Conservation (phyloP, 1,284 basidiomycete genomes). For the Exobasidium rhododendri region DNA sequence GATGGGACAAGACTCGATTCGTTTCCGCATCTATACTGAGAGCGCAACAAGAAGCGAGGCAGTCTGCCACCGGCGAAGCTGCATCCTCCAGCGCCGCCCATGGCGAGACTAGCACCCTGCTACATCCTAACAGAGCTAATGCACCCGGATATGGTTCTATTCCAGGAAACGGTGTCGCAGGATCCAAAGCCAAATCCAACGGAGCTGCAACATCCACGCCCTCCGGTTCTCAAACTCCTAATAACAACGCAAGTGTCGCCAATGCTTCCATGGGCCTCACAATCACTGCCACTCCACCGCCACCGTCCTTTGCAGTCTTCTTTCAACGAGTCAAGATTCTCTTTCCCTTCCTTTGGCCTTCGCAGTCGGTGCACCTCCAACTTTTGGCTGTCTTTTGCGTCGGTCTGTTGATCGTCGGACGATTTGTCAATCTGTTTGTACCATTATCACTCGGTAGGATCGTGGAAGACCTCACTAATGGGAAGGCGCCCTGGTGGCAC, state of each 20-base stretch:
- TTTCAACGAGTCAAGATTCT: conserved; percentile 61
- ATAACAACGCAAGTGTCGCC: conserved; percentile 12
- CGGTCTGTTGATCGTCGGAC: conserved; percentile 68
- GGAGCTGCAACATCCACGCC: conserved; percentile 3
- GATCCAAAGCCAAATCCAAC: background rate
- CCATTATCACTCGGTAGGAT: conserved; percentile 72
- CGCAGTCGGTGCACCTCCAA: conserved; percentile 66
- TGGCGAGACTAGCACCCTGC: background rate
- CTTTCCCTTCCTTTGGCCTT: conserved; percentile 78
- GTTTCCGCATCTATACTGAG: conserved; percentile 31
- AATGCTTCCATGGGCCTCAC: conserved; percentile 47
- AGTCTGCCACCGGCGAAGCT: background rate
- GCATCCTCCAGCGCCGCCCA: background rate
- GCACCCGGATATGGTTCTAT: conserved; percentile 1
- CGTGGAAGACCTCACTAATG: conserved; percentile 57
- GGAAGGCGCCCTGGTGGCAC: conserved; percentile 35
- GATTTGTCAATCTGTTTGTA: conserved; percentile 69
- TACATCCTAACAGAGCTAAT: background rate
- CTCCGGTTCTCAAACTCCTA: conserved; percentile 5
- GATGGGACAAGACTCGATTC: conserved; percentile 34
- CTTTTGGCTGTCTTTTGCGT: conserved; percentile 69
- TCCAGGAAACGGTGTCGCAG: background rate
- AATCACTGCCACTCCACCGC: conserved; percentile 36
- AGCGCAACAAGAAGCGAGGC: background rate
- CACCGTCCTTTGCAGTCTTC: conserved; percentile 44